phyloP scores from a whole-genome alignment of 1,139 yeast genomes.

The Candida buenavistaensis region DNA sequence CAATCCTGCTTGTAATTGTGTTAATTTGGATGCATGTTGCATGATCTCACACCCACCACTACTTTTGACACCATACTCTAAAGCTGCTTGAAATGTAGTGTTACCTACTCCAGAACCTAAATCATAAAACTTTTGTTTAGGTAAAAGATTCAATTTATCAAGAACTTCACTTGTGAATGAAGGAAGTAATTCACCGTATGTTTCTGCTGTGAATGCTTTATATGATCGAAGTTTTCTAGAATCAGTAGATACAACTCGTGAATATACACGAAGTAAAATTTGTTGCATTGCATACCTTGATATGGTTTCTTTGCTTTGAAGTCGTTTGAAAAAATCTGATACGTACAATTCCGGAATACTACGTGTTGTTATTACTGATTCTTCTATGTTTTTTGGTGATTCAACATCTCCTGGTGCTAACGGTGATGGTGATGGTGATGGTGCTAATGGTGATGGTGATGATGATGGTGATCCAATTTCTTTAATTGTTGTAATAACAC shows the following conservation, averaged over 20 bases:
- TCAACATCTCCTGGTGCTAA: conserved; percentile 4
- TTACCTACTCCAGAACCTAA: conserved; percentile 95
- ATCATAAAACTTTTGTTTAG: conserved; percentile 67
- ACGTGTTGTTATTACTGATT: conserved; percentile 3
- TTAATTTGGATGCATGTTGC: conserved; percentile 75
- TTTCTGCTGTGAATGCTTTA: conserved; percentile 86
- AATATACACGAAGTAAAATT: conserved; percentile 67
- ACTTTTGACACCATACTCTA: conserved; percentile 72
- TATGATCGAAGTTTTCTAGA: conserved; percentile 65
- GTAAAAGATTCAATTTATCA: conserved; percentile 57
- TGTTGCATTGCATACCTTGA: conserved; percentile 68
- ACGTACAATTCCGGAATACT: conserved; percentile 26
- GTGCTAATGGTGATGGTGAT: too few relatives aligned
- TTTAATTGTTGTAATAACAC: conserved; percentile 7
- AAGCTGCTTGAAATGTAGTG: conserved; percentile 84
- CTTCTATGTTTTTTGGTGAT: conserved; percentile 12
- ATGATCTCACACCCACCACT: conserved; percentile 92
- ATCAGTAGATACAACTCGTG: conserved; percentile 77
- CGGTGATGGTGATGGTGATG: too few relatives aligned
- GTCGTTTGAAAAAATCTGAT: conserved; percentile 29
- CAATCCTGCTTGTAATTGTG: conserved; percentile 59
- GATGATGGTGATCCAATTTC: too few relatives aligned
- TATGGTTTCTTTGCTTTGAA: conserved; percentile 35
- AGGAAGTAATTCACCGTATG: conserved; percentile 89
- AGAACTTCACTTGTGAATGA: conserved; percentile 69